Base-by-base conservation (phyloP, 257 asterid genomes). In the Perilla frutescens region DNA sequence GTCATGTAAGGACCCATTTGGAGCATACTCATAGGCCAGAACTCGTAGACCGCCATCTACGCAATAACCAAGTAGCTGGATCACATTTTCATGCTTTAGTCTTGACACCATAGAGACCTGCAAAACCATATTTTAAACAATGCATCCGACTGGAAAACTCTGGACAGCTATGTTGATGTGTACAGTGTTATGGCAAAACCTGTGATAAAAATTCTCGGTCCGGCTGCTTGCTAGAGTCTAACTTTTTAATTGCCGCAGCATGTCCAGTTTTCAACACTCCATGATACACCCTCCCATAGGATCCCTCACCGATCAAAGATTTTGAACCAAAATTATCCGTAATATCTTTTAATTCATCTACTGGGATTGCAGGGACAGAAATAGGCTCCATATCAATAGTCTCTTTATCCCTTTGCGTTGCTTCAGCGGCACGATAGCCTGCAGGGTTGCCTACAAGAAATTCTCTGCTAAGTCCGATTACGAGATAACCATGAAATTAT, bases 171-270 rank as follows among this genome's bases (percentile, higher is more conserved):
- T 10, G 57, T 49, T 31, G 68, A 54, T n/a, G 57, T 15, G 31
- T 40, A 32, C 4, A 54, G n/a, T 64, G 31, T 32, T 29, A 53
- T 6, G 50, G 70, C 57, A 82, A 63, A 51, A 90, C 97, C 91
- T 91, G 96, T 39, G 90, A 73, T 70, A 86, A 67, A 72, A 88
- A 87, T 79, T 89, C 97, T 71, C 72, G 84, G 43, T 87, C 93
- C 6, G 93, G 97, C 69, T 89, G 97, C 84, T 91, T 91, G 87
- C 90, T 91, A n/a, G 97, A 80, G 79, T 91, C 97, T 36, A 91
- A 77, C 85, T 89, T 91, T 71, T 91, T 91, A 45, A 91, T 77
- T n/a, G 96, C 97, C 9, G 97, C 93, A 66, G 89, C 86, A 31
- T 78, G 83, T 36, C 88, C 96, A 79, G 43, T 84, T 76, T 75